phyloP scores from a whole-genome alignment of 352 stramenopile genomes.

The Saprolegnia parasitica region DNA sequence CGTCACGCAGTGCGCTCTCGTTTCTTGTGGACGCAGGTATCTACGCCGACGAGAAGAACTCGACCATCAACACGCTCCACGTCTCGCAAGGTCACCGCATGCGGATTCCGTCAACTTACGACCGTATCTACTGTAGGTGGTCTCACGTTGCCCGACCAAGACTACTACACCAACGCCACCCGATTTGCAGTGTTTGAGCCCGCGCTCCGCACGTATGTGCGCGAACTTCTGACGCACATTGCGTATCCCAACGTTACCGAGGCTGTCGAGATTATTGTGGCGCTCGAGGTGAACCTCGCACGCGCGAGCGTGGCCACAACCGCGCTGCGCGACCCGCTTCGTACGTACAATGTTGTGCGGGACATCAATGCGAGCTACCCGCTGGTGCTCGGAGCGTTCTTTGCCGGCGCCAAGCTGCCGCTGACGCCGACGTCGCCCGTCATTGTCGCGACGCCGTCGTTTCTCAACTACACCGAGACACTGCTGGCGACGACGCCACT shows the following conservation, averaged over 20 bases:
- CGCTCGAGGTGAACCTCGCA: constrained; percentile 81
- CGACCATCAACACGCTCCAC: constrained; percentile 75
- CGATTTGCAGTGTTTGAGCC: constrained; percentile 70
- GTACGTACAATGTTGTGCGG: constrained; percentile 87
- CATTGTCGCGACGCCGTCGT: constrained; percentile 56
- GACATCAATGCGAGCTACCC: constrained; percentile 60
- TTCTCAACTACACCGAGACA: constrained; percentile 49
- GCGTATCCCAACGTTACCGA: constrained; percentile 38
- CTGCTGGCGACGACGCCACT: constrained; percentile 44
- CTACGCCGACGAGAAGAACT: constrained; percentile 76
- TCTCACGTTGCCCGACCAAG: constrained; percentile 82
- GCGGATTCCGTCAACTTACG: constrained; percentile 25
- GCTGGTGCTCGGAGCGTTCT: constrained; percentile 45
- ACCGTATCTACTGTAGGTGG: constrained; percentile 78
- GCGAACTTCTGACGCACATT: constrained; percentile 63
- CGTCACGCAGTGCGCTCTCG: constrained; percentile 42
- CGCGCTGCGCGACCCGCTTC: constrained; percentile 77
- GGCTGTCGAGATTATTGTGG: constrained; percentile 57
- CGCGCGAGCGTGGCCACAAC: constrained; percentile 85
- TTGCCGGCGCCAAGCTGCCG: constrained; percentile 45
- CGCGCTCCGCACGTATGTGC: constrained; percentile 74
- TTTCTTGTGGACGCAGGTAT: constrained; percentile 80
- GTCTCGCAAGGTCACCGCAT: constrained; percentile 50
- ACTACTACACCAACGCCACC: constrained; percentile 90
- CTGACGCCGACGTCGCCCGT: constrained; percentile 40